These are phyloP conservation scores for Chaetomiaceae sp. DNA, from an alignment of 2,329 filamentous ascomycete genomes.

Conservation along the genomic window DNA sequence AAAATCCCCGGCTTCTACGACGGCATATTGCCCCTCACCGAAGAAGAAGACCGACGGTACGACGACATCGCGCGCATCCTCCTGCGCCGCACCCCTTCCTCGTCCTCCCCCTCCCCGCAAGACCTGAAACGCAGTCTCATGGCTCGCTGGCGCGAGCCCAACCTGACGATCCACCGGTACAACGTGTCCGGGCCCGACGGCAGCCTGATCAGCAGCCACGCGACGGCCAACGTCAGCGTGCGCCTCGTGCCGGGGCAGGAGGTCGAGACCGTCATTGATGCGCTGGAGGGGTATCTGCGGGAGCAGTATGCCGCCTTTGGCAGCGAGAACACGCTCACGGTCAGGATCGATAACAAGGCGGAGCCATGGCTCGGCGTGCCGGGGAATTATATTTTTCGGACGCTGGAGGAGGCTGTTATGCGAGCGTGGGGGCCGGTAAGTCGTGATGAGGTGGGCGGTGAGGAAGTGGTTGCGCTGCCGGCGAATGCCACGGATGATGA, in stretches of 20 bases:
- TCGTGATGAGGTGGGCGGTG: not conserved
- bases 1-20: conserved; percentile 88
- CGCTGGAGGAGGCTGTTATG: conserved; percentile 77
- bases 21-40: conserved; percentile 66
- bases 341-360: conserved; percentile 86
- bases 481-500: conserved; percentile 20
- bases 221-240: conserved; percentile 81
- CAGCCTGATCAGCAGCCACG: conserved; percentile 83
- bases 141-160: conserved; percentile 92
- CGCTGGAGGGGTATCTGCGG: conserved; percentile 61
- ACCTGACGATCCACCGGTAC: conserved; percentile 87
- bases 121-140: conserved; percentile 79
- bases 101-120: conserved; percentile 29
- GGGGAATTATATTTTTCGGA: conserved; percentile 83
- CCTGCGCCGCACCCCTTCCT: conserved; percentile 64
- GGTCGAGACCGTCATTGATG: conserved; percentile 65
- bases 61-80: conserved; percentile 76
- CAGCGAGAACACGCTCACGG: conserved; percentile 71
- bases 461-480: conserved; percentile 15
- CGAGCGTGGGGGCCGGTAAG: conserved; percentile 63
- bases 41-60: conserved; percentile 73
- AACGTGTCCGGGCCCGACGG: conserved; percentile 89
- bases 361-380: conserved; percentile 96
- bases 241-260: conserved; percentile 92
- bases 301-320: conserved; percentile 67